Evolutionary conservation across 2,329 filamentous ascomycete species (phyloP), one percentile per base, ranked within the genome.

Genomic region (Ophiocordyceps camponoti-floridani): DNA sequence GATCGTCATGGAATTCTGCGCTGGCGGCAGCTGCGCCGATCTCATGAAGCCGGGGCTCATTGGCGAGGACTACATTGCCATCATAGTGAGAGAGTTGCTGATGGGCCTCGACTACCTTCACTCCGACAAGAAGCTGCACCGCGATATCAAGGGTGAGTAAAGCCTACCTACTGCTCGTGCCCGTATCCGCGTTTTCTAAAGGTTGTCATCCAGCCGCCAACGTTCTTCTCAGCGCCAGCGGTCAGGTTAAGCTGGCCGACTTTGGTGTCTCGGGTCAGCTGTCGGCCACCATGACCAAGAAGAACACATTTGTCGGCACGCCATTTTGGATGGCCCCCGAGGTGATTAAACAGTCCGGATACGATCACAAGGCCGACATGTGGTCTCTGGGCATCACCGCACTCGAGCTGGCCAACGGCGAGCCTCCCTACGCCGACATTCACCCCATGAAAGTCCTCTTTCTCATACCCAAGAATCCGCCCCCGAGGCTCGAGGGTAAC

Each of bases 1-100:
- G 91, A 98, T 98, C 58, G 86, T 96, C 47, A 98, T 98, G 91
- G 91, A 98, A 63, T 98, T 82, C 57, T 69, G 98, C 12, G 91
- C 89, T 6, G 91, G 91, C 50, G 91, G 91, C 38, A 96, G 89
- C 16, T 95, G 91, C 60, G 72, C 95, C 51, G 91, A 98, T 61
- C 63, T 98, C 69, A 84, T 96, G 50, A 94, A 93, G 79, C 84
- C 88, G 14, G 88, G 84, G 42, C 76, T 79, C 46, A 93, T 98
- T 61, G 79, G 75, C 56, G 91, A 98, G 70, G 72, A 75, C 13
- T 87, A 96, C 58, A 93, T 95, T 52, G 87, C 89, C 50, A 88
- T 96, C 59, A 80, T 96, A 55, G 94, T 88, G 61, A 84, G 87
- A 47, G 87, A 98, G 60, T 73, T 98, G 26, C 73, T 98, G 10